Conservation (phyloP, 23 red algal genomes). For the Gracilaria domingensis region DNA sequence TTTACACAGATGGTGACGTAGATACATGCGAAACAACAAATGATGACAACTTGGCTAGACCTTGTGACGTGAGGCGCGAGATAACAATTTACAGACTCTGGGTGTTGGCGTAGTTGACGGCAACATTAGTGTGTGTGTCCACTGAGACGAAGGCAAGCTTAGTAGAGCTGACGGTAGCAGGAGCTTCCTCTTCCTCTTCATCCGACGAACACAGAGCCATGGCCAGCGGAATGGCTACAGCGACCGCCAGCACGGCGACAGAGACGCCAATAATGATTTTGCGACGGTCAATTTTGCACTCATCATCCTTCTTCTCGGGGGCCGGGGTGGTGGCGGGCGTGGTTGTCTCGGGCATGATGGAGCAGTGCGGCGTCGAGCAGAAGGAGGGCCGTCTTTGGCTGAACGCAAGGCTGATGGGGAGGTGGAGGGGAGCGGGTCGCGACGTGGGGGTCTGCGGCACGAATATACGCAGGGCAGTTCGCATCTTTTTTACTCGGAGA, state of each 20-base stretch:
- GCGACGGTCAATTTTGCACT: constrained; percentile 4
- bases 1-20: not conserved
- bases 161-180: not conserved
- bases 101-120: constrained; percentile 23
- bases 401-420: too few species aligned
- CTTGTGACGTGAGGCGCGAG: not conserved
- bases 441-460: not conserved
- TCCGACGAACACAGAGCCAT: constrained; percentile 1
- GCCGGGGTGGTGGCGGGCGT: constrained; percentile 1
- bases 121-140: not conserved
- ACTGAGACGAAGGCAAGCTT: constrained; percentile 16
- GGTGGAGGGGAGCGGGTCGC: not conserved
- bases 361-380: not conserved
- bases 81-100: constrained; percentile 2
- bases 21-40: constrained; percentile 8
- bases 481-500: not conserved
- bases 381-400: not conserved
- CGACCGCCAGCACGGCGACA: constrained; percentile 39
- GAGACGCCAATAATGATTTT: constrained; percentile 44
- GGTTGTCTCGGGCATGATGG: not conserved
- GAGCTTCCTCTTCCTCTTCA: constrained; percentile 37
- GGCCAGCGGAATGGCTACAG: constrained; percentile 35
- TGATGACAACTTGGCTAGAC: not conserved
- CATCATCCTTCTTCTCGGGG: not conserved
- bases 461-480: not conserved